Conservation (phyloP, 2,329 filamentous ascomycete genomes). For the Sarocladium strictum region DNA sequence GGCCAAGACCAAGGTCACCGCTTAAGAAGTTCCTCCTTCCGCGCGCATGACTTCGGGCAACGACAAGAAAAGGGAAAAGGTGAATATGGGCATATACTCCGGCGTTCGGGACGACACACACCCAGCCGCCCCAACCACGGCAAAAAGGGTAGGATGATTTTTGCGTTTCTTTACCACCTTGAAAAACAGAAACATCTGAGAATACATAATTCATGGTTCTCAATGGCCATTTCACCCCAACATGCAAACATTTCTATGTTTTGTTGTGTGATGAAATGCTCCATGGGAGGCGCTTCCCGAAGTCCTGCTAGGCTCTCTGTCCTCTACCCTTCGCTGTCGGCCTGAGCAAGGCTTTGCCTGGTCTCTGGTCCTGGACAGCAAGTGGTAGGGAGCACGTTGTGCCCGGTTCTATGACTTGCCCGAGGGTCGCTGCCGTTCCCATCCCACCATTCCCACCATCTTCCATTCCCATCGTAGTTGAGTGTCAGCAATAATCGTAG, state of each 20-base stretch:
- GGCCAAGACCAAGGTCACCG: slow-evolving; percentile 64
- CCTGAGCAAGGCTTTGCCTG: not conserved
- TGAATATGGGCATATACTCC: slow-evolving; percentile 26
- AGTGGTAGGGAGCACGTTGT: not conserved
- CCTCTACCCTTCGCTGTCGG: not conserved
- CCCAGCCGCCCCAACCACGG: not conserved
- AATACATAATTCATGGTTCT: slow-evolving; percentile 43
- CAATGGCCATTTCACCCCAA: slow-evolving; percentile 67
- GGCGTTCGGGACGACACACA: slow-evolving; percentile 5
- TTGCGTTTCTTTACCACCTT: slow-evolving; percentile 3
- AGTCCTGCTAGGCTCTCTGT: slow-evolving; percentile 31
- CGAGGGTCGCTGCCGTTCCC: slow-evolving; percentile 6
- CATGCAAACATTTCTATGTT: slow-evolving; percentile 17
- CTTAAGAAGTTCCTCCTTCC: slow-evolving; percentile 28
- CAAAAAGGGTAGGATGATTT: slow-evolving; percentile 10
- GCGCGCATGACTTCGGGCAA: slow-evolving; percentile 7
- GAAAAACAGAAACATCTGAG: slow-evolving; percentile 13
- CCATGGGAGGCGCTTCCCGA: slow-evolving; percentile 72
- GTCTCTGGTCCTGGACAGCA: not conserved
- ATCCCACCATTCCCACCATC: not conserved
- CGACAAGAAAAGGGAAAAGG: slow-evolving; percentile 15
- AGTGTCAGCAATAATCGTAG: too few relatives aligned
- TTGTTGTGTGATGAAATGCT: slow-evolving; percentile 51
- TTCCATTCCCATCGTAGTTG: too few relatives aligned
- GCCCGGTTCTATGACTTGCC: slow-evolving; percentile 5